Evolutionary conservation across 331 rosid species (phyloP).

Genomic region (Cucumis variabilis): DNA sequence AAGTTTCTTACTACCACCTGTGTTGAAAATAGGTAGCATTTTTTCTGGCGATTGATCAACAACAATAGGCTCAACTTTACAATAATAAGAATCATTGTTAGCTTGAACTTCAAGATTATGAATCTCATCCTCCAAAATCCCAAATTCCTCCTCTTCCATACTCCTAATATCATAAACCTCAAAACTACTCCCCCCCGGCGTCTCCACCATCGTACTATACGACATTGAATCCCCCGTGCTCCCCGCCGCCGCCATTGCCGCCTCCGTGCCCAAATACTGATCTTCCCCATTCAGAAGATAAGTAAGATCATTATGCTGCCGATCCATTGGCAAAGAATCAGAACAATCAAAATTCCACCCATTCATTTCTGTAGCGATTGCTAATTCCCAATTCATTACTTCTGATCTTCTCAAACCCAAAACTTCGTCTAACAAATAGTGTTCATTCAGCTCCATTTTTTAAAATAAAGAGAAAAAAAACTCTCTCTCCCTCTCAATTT

Average conservation of each 20-base stretch:
- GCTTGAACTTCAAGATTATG: slow-evolving; percentile 67
- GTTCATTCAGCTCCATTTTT: slow-evolving; percentile 48
- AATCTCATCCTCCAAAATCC: slow-evolving; percentile 67
- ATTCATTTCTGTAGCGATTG: background rate
- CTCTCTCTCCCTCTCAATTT: background rate
- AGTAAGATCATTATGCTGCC: slow-evolving; percentile 29
- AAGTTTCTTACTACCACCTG: slow-evolving; percentile 58
- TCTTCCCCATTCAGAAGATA: slow-evolving; percentile 44
- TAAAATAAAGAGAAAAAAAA: background rate
- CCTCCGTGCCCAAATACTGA: slow-evolving; percentile 46
- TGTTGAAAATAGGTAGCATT: slow-evolving; percentile 45
- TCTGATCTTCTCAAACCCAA: slow-evolving; percentile 64
- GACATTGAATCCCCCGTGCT: slow-evolving; percentile 41
- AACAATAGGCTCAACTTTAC: slow-evolving; percentile 66
- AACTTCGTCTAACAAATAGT: slow-evolving; percentile 74
- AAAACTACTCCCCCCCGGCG: slow-evolving; percentile 47
- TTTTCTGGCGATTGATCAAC: slow-evolving; percentile 62
- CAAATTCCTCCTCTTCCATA: slow-evolving; percentile 72
- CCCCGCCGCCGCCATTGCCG: slow-evolving; percentile 33
- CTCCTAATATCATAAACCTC: slow-evolving; percentile 37
- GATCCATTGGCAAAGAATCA: background rate
- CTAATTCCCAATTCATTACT: slow-evolving; percentile 34
- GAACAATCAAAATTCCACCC: slow-evolving; percentile 35
- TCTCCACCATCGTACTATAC: slow-evolving; percentile 10
- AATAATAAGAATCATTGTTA: background rate